Conservation (phyloP, 345 rosid genomes). For the Reutealis trisperma region DNA sequence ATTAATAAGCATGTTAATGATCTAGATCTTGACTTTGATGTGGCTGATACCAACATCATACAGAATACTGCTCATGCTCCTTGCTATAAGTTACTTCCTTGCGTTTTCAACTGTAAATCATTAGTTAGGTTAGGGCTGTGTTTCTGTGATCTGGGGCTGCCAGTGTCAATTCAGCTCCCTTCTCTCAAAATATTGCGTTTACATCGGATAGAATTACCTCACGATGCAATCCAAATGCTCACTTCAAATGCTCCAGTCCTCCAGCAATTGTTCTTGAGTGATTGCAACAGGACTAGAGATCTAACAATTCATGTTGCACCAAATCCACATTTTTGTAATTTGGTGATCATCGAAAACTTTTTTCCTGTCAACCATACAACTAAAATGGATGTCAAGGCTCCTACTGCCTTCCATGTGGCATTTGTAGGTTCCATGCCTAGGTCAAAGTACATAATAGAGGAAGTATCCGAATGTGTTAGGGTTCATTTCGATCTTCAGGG, state of each 20-base stretch:
- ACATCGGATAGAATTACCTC: constrained; percentile 11
- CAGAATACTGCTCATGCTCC: constrained; percentile 3
- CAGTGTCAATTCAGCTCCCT: background rate
- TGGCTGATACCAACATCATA: background rate
- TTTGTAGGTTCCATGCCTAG: constrained; percentile 18
- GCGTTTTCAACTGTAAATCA: constrained; percentile 18
- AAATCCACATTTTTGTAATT: background rate
- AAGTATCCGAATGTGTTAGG: background rate
- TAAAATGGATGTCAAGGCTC: constrained; percentile 14
- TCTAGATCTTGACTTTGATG: constrained; percentile 13
- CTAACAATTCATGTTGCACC: constrained; percentile 13
- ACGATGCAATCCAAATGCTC: constrained; percentile 16
- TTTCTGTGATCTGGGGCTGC: constrained; percentile 17
- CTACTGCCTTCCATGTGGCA: background rate
- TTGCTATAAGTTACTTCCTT: constrained; percentile 14
- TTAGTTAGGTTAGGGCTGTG: background rate
- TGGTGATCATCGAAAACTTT: constrained; percentile 5
- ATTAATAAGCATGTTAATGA: constrained; percentile 17
- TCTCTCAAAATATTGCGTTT: constrained; percentile 7
- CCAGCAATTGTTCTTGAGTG: constrained; percentile 3
- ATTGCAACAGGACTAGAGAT: constrained; percentile 23
- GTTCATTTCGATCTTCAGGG: background rate
- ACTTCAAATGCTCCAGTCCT: constrained; percentile 19
- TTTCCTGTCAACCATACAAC: constrained; percentile 4
- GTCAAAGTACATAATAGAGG: constrained; percentile 6